A percentile compares a stretch with the other conserved stretches of the same genome.
These are phyloP conservation scores for Ophioceras dolichostomum DNA, from an alignment of 2,329 filamentous ascomycete genomes.

Conservation along the genomic window DNA sequence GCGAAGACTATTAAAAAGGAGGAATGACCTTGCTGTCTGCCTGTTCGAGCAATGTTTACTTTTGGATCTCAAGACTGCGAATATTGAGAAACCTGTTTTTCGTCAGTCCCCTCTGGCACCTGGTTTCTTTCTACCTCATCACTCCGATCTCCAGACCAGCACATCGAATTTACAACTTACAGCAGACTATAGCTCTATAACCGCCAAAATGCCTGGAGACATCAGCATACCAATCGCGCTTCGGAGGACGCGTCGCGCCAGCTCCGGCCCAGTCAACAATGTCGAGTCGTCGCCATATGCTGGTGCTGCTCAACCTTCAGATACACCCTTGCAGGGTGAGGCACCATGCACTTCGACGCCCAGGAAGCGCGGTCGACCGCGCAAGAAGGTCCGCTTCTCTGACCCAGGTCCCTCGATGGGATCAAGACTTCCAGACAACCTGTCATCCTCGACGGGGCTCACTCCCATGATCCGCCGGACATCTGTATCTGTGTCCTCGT, in stretches of 20 bases:
- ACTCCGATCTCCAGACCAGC: too few species aligned
- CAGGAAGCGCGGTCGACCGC: constrained; percentile 17
- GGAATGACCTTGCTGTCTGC: too few species aligned
- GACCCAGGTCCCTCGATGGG: constrained; percentile 34
- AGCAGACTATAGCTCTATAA: too few species aligned
- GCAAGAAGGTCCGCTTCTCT: constrained; percentile 45
- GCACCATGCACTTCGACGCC: constrained; percentile 12
- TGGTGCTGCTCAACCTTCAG: constrained; percentile 4
- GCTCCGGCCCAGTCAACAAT: constrained; percentile 11
- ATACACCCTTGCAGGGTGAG: constrained; percentile 1
- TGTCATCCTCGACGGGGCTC: constrained; percentile 33
- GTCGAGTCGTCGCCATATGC: too few species aligned
- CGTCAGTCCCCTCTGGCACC: too few species aligned
- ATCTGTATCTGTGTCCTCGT: constrained; percentile 23
- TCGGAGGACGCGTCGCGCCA: constrained; percentile 37
- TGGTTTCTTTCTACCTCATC: too few species aligned
- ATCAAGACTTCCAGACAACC: constrained; percentile 4
- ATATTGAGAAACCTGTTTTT: too few species aligned
- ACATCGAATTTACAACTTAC: too few species aligned
- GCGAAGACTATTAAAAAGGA: too few species aligned
- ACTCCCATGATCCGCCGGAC: constrained; percentile 46
- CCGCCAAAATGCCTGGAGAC: constrained; percentile 24
- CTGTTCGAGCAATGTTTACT: too few species aligned
- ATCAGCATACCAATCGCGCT: constrained; percentile 40
- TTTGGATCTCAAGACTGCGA: too few species aligned